A percentile compares a stretch with the other conserved stretches of the same genome.
Evolutionary conservation across 2,329 filamentous ascomycete species (phyloP).

Genomic region (Fusarium transvaalense): DNA sequence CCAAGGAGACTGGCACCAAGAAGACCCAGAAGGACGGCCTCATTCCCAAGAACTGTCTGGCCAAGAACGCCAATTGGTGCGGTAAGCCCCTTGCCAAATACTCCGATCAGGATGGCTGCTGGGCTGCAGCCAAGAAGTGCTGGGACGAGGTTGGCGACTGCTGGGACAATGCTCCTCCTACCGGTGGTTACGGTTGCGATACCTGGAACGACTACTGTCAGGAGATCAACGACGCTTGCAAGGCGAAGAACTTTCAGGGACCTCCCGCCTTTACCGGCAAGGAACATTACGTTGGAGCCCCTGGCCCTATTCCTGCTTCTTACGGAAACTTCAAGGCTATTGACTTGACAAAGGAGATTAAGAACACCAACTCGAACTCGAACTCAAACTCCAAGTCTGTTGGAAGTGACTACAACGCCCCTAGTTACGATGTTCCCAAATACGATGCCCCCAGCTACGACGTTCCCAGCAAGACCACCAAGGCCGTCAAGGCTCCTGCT

Average conservation of each 20-base stretch:
- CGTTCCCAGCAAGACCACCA: constrained; percentile 3
- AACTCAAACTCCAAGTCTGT: constrained; percentile 23
- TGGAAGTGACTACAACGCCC: constrained; percentile 8
- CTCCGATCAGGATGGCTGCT: constrained; percentile 69
- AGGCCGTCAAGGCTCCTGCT: constrained; percentile 16
- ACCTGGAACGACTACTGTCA: constrained; percentile 74
- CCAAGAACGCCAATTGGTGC: constrained; percentile 81
- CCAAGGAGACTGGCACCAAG: constrained; percentile 31
- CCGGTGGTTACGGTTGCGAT: constrained; percentile 70
- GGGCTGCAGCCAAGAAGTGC: constrained; percentile 66
- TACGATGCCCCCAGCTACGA: neutral
- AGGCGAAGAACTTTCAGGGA: constrained; percentile 58
- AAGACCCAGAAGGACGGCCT: constrained; percentile 58
- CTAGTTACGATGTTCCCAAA: neutral
- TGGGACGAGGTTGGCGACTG: constrained; percentile 71
- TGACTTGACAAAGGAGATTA: constrained; percentile 24
- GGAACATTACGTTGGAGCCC: constrained; percentile 49
- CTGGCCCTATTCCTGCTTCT: constrained; percentile 53
- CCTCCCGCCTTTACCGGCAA: constrained; percentile 60
- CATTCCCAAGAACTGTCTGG: constrained; percentile 67
- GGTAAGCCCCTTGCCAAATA: constrained; percentile 71
- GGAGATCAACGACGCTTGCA: constrained; percentile 59
- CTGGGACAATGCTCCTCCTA: constrained; percentile 69
- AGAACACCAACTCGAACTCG: constrained; percentile 27
- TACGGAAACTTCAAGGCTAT: constrained; percentile 47